Percentiles rank a stretch among this genome's conserved stretches.
phyloP scores from a whole-genome alignment of 108 stramenopile species.

The Nitzschia palea region DNA sequence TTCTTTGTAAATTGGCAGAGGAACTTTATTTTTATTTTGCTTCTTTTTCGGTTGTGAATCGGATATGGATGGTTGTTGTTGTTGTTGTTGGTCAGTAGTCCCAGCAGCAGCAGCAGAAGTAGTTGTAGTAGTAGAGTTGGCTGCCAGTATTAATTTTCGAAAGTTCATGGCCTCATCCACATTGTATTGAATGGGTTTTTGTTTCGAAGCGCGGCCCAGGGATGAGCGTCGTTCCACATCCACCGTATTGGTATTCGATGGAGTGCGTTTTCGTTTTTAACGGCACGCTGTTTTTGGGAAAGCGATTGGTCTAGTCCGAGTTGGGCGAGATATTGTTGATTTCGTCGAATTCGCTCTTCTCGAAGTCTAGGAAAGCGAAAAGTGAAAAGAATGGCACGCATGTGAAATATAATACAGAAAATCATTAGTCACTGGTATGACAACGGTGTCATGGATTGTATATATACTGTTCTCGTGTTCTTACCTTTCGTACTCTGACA shows the following conservation, averaged over 20 bases:
- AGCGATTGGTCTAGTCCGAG: conserved; percentile 52
- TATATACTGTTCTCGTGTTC: not conserved
- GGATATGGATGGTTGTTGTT: not conserved
- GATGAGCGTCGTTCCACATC: conserved; percentile 4
- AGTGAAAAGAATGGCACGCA: not conserved
- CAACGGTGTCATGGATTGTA: not conserved
- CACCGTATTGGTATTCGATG: not conserved
- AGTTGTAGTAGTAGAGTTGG: not conserved
- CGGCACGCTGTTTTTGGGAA: not conserved
- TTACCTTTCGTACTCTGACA: conserved; percentile 67
- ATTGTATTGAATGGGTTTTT: not conserved
- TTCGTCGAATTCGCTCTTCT: conserved; percentile 66
- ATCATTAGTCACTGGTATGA: not conserved
- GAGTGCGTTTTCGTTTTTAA: not conserved
- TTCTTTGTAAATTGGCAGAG: conserved; percentile 34
- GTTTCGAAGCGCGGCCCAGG: conserved; percentile 21
- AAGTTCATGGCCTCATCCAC: not conserved
- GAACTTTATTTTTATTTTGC: not conserved
- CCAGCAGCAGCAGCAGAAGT: not conserved
- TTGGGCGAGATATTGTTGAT: conserved; percentile 54
- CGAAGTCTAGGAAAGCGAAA: conserved; percentile 40
- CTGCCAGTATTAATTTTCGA: not conserved
- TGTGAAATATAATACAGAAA: not conserved
- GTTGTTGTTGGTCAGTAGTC: not conserved
- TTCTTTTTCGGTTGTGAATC: not conserved